These are phyloP conservation scores for Xylaria digitata DNA, from an alignment of 2,329 filamentous ascomycete species.

Conservation along the genomic window DNA sequence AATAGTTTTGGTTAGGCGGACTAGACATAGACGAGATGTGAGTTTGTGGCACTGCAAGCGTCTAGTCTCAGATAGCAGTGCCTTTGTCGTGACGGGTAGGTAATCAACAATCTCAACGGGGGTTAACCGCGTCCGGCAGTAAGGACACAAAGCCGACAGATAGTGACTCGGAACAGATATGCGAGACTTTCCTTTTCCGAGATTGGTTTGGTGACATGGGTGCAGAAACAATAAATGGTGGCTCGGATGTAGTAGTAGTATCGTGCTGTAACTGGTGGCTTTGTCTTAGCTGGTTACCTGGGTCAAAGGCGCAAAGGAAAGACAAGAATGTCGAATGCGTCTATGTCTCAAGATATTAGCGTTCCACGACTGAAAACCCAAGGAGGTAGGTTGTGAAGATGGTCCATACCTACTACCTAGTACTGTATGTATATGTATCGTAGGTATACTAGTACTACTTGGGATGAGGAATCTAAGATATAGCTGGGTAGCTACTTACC, in stretches of 20 bases:
- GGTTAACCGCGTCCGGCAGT: slow-evolving; percentile 43
- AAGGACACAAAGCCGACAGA: slow-evolving; percentile 42
- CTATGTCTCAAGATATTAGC: slow-evolving; percentile 16
- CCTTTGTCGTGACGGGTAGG: slow-evolving; percentile 41
- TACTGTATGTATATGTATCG: slow-evolving; percentile 14
- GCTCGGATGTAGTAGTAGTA: background rate
- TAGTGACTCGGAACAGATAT: slow-evolving; percentile 39
- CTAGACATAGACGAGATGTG: slow-evolving; percentile 31
- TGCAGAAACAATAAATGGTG: slow-evolving; percentile 31
- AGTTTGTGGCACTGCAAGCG: slow-evolving; percentile 44
- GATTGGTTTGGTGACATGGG: slow-evolving; percentile 41
- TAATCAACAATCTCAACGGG: slow-evolving; percentile 6
- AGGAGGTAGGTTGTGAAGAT: background rate
- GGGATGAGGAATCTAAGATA: background rate
- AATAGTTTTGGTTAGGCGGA: slow-evolving; percentile 40
- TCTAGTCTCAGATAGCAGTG: slow-evolving; percentile 30
- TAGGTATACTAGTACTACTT: background rate
- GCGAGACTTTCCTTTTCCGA: slow-evolving; percentile 45
- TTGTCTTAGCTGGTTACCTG: slow-evolving; percentile 28
- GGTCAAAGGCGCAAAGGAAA: slow-evolving; percentile 27
- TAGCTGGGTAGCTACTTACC: slow-evolving; percentile 5
- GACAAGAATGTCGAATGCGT: slow-evolving; percentile 28
- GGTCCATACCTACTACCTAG: background rate
- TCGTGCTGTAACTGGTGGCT: slow-evolving; percentile 11
- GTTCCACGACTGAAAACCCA: background rate